phyloP scores from a whole-genome alignment of 352 stramenopile genomes.

The Phytophthora pistaciae region DNA sequence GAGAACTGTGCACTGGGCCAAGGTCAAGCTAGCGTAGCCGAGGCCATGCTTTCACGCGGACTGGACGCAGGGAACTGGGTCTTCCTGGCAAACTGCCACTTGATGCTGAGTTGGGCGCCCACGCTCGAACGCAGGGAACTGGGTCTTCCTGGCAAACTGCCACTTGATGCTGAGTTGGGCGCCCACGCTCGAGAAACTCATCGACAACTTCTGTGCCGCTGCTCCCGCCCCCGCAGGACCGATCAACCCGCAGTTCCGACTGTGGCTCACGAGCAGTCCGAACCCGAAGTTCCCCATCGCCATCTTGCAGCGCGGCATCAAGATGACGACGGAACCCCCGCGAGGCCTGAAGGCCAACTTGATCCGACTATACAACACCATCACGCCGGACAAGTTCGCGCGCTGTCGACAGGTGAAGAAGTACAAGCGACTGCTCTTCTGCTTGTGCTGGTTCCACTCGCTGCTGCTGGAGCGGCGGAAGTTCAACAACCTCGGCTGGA shows the following conservation, averaged over 20 bases:
- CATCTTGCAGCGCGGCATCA: conserved; percentile 95
- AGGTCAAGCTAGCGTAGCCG: conserved; percentile 93
- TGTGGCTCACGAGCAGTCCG: conserved; percentile 95
- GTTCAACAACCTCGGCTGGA: conserved; percentile 97
- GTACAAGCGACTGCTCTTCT: conserved; percentile 95
- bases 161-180: conserved; percentile 97
- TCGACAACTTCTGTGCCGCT: conserved; percentile 87
- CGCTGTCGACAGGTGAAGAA: conserved; percentile 88
- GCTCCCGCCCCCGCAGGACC: conserved; percentile 36
- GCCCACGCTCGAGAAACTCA: conserved; percentile 94
- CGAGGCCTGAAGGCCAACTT: conserved; percentile 94
- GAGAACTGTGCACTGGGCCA: conserved; percentile 95
- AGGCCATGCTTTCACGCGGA: conserved; percentile 89
- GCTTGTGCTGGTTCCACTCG: conserved; percentile 97
- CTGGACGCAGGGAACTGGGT: conserved; percentile 93
- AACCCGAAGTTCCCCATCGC: conserved; percentile 96
- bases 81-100: conserved; percentile 96
- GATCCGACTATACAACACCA: conserved; percentile 94
- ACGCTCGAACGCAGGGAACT: conserved; percentile 96
- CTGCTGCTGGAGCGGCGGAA: conserved; percentile 96
- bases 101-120: conserved; percentile 96
- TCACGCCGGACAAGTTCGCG: conserved; percentile 89
- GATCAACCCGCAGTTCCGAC: conserved; percentile 91
- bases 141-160: conserved; percentile 97
- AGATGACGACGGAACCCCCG: conserved; percentile 97